Evolutionary conservation across 495 filamentous ascomycete genomes (phyloP), one percentile per base, ranked within the genome.

Genomic region (Daldinia vernicosa): DNA sequence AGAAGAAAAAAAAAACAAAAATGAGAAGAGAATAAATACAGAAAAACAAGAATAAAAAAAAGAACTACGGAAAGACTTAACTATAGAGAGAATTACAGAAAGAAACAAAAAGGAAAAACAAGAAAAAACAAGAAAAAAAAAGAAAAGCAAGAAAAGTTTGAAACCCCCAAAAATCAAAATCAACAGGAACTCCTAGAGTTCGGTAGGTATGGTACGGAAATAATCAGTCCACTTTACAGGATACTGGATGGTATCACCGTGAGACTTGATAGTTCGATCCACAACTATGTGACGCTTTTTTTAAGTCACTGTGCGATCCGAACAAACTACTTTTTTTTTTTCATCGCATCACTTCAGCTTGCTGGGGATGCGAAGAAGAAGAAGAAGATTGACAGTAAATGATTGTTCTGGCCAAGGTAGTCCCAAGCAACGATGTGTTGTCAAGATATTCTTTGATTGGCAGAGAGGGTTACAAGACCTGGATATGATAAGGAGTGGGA

Each of bases 351-450:
- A 3, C 51, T 30, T 11, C 11, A 53, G 51, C 28, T 53, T 30
- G 28, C 51, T 53, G 22, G 8, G 51, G 51, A 17, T 53, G n/a
- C 6, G 5, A 53, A 30, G 51, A 53, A 53, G 50, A 53, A 35
- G 3, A 35, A 53, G 50, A 53, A 35, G 3, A 35, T 5, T 35
- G 3, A 14, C 2, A 14, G 3, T 14, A 1, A 14, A 5, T 4
- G 33, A 14, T 4, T 35, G 9, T 35, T 35, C 12, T 35, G 3
- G 33, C 2, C 14, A 3, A 14, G 12, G 12, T 35, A 14, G 4
- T 35, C 33, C 12, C 33, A 35, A 35, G 11, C 33, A 35, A 5
- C 33, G 3, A 9, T 33, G 32, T 33, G 9, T 33, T 11, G 32
- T 33, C 9, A 3, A 33, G 32, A 3, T 3, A 33, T 8, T 33